Conservation (phyloP, 106 monocot genomes). For the Dendrobium chrysotoxum region DNA sequence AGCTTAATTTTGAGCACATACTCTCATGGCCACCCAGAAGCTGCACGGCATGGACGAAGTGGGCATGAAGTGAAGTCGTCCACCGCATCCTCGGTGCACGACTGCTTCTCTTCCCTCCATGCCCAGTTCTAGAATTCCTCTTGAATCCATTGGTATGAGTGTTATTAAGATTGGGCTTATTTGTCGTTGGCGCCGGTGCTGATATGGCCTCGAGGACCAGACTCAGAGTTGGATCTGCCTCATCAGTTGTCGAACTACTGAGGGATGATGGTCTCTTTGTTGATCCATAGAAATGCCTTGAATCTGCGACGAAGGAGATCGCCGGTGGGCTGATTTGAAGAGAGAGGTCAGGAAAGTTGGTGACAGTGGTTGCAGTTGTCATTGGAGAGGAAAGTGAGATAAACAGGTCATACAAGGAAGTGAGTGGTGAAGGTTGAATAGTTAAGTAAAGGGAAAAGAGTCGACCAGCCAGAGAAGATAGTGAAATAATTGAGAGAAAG, state of each 20-base stretch:
- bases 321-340: conserved; percentile 14
- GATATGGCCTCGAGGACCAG: not conserved
- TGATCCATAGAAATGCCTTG: too few relatives aligned
- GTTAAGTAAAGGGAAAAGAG: not conserved
- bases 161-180: too few relatives aligned
- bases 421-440: too few relatives aligned
- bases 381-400: not conserved
- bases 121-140: conserved; percentile 18
- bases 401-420: too few relatives aligned
- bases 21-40: conserved; percentile 81
- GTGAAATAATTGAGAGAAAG: not conserved
- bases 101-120: conserved; percentile 30
- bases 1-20: conserved; percentile 9
- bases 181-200: too few relatives aligned
- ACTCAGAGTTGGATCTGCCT: conserved; percentile 6
- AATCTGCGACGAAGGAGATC: not conserved
- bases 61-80: conserved; percentile 63
- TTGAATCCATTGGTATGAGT: conserved; percentile 9
- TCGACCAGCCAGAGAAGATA: not conserved
- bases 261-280: not conserved
- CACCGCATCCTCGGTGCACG: conserved; percentile 76
- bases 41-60: conserved; percentile 70
- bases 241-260: not conserved
- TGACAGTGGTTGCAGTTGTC: not conserved
- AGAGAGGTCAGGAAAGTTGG: conserved; percentile 10